Evolutionary conservation across 176 grass and related monocot genomes (phyloP).

Genomic region (Thalia dealbata): DNA sequence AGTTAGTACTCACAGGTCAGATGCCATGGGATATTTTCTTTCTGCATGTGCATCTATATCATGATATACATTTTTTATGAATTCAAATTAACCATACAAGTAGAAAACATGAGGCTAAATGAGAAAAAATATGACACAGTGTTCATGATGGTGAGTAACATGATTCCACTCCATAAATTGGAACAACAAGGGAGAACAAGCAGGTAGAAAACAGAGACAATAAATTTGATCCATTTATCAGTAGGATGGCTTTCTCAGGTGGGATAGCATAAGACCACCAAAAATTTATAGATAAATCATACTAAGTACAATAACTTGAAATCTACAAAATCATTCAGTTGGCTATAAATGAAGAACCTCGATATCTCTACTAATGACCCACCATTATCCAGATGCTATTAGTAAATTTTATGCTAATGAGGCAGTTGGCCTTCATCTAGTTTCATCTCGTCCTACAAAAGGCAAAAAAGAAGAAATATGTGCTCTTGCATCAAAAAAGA

Average conservation of each 20-base stretch:
- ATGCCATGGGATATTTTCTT: neutral
- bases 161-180: neutral
- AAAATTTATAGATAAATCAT: neutral
- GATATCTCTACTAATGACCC: too few relatives aligned
- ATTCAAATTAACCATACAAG: neutral
- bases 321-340: neutral
- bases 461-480: conserved; percentile 27
- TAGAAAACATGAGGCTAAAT: neutral
- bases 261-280: too few relatives aligned
- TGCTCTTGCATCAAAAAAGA: conserved; percentile 1
- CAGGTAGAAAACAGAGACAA: too few relatives aligned
- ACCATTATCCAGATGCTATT: neutral
- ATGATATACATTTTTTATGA: neutral
- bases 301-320: neutral
- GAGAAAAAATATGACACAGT: neutral
- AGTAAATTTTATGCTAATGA: conserved; percentile 34
- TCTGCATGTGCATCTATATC: neutral
- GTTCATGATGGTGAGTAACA: neutral
- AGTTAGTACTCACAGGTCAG: conserved; percentile 78
- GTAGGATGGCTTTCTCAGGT: too few relatives aligned
- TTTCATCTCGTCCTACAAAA: conserved; percentile 92
- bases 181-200: too few relatives aligned
- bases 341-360: neutral
- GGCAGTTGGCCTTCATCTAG: conserved; percentile 73
- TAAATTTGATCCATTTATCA: too few relatives aligned